A percentile compares a stretch with the other conserved stretches of the same genome.
Evolutionary conservation across 306 rosid genomes (phyloP).

Genomic region (Lathyrus aphaca): DNA sequence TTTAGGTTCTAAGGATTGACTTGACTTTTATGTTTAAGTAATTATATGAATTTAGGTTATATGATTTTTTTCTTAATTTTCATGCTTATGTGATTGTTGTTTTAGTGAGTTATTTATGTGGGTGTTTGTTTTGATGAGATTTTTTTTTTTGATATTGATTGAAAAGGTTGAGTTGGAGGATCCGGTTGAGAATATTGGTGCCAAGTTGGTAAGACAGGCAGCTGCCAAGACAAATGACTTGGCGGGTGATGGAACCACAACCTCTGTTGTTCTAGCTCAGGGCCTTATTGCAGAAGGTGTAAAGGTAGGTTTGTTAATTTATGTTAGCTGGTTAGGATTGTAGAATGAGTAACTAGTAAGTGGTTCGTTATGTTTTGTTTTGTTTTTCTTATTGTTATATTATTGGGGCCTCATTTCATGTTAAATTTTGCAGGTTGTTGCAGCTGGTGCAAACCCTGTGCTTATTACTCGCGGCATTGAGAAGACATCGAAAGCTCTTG

Average conservation of each 20-base stretch:
- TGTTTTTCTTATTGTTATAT: neutral
- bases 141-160: constrained; percentile 4
- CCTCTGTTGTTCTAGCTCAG: constrained; percentile 98
- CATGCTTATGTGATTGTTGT: neutral
- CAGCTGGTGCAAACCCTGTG: constrained; percentile 99
- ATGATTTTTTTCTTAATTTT: neutral
- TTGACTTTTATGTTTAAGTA: neutral
- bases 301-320: constrained; percentile 68
- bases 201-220: constrained; percentile 97
- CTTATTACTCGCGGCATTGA: constrained; percentile 97
- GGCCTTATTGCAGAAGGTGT: constrained; percentile 99
- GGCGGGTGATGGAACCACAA: constrained; percentile 99
- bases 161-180: constrained; percentile 95
- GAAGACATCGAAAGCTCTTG: constrained; percentile 84
- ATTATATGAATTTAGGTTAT: neutral
- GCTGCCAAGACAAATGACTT: constrained; percentile 98
- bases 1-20: neutral
- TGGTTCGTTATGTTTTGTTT: constrained; percentile 7
- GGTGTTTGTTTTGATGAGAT: neutral
- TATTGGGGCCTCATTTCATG: neutral
- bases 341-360: neutral
- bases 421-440: constrained; percentile 70
- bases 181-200: constrained; percentile 99
- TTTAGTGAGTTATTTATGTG: neutral
- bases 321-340: constrained; percentile 5